These are phyloP conservation scores for Agrocybe pediades DNA, from an alignment of 768 basidiomycete genomes.

Conservation along the genomic window DNA sequence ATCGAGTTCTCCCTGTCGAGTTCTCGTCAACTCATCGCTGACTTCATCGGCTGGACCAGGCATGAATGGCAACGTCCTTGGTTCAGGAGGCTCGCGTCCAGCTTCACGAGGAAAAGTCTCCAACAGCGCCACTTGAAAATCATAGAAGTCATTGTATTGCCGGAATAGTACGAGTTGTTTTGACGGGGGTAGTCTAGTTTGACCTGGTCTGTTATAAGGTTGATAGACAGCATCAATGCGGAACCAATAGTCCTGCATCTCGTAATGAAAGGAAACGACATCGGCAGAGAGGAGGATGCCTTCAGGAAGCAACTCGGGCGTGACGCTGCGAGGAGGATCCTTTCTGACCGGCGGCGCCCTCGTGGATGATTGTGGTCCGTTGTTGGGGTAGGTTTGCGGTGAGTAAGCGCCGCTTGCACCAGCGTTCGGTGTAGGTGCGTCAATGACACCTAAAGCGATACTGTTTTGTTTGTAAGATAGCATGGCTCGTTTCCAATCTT, in stretches of 20 bases:
- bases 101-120: conserved; percentile 90
- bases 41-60: conserved; percentile 89
- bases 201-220: conserved; percentile 68
- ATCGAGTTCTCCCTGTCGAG: conserved; percentile 81
- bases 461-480: conserved; percentile 94
- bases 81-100: conserved; percentile 66
- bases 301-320: conserved; percentile 61
- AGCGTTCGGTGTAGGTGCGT: conserved; percentile 47
- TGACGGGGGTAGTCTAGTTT: conserved; percentile 58
- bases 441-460: conserved; percentile 92
- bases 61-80: conserved; percentile 93
- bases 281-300: conserved; percentile 86
- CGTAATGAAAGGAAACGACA: conserved; percentile 96
- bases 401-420: conserved; percentile 45
- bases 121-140: conserved; percentile 90
- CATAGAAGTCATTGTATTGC: conserved; percentile 97
- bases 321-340: conserved; percentile 36
- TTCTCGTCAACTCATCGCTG: conserved; percentile 80
- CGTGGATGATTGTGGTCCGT: conserved; percentile 18
- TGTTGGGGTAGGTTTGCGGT: conserved; percentile 20
- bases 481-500: conserved; percentile 98
- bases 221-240: conserved; percentile 88
- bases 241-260: conserved; percentile 98
- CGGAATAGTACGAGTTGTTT: conserved; percentile 89
- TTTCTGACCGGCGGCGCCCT: conserved; percentile 24